Evolutionary conservation across 768 basidiomycete genomes (phyloP).

Genomic region (Kwoniella newhampshirensis): DNA sequence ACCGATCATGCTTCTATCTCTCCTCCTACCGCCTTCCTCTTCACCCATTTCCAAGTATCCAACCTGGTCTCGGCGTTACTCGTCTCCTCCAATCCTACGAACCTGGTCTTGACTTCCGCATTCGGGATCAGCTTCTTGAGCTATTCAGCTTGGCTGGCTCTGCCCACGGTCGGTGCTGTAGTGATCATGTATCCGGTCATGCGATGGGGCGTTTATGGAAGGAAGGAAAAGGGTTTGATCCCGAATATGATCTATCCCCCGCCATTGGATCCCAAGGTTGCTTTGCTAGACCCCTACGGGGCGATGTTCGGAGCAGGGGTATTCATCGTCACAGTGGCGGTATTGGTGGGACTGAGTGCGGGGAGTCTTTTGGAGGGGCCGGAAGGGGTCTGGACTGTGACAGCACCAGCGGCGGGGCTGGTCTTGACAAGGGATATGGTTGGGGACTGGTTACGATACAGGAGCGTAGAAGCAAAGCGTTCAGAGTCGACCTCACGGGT

Average conservation of each 20-base stretch:
- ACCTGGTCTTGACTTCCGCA: constrained; percentile 85
- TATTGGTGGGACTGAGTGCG: constrained; percentile 72
- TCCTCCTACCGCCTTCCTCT: constrained; percentile 56
- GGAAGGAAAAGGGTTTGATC: constrained; percentile 26
- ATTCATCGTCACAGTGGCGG: constrained; percentile 66
- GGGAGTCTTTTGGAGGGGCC: constrained; percentile 48
- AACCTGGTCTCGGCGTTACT: constrained; percentile 67
- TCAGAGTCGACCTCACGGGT: no score
- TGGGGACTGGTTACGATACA: not conserved
- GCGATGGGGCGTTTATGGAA: constrained; percentile 34
- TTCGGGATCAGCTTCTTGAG: constrained; percentile 72
- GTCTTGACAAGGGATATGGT: constrained; percentile 67
- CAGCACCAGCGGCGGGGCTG: constrained; percentile 71
- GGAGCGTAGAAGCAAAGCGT: no score
- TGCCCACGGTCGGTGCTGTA: constrained; percentile 72
- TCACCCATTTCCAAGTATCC: constrained; percentile 64
- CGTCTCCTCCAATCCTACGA: constrained; percentile 90
- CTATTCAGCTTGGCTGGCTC: constrained; percentile 77
- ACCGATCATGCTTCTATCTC: constrained; percentile 63
- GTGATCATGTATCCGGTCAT: constrained; percentile 61
- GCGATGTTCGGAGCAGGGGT: constrained; percentile 72
- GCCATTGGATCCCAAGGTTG: constrained; percentile 59
- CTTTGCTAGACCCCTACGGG: constrained; percentile 70
- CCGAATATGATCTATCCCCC: constrained; percentile 41
- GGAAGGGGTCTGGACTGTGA: constrained; percentile 59